Percentiles rank a stretch among this genome's conserved stretches.
phyloP scores from a whole-genome alignment of 208 protist genomes.

The Trypanosoma theileri region DNA sequence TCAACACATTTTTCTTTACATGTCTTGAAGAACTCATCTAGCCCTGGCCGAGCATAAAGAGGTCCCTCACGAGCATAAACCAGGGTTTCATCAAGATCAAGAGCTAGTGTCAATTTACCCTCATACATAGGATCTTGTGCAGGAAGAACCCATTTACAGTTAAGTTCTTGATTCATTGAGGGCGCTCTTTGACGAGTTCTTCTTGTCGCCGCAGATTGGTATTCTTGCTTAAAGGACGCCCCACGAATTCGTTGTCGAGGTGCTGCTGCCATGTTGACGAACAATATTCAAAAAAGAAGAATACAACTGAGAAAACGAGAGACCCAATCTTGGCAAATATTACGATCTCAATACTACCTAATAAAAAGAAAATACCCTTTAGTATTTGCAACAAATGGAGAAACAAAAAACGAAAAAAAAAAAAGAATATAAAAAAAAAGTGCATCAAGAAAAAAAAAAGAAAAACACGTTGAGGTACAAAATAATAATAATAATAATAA shows the following conservation, averaged over 20 bases:
- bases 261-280: conserved; percentile 19
- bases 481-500: background rate
- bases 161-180: conserved; percentile 87
- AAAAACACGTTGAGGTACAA: background rate
- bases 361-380: too few species aligned
- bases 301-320: background rate
- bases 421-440: too few species aligned
- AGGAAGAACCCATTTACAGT: conserved; percentile 77
- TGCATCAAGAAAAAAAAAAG: background rate
- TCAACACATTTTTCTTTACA: conserved; percentile 86
- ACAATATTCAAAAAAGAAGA: conserved; percentile 11
- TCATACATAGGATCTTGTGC: conserved; percentile 68
- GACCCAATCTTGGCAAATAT: too few species aligned
- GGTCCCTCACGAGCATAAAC: conserved; percentile 87
- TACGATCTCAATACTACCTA: too few species aligned
- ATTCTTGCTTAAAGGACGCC: conserved; percentile 93
- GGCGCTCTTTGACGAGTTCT: conserved; percentile 77
- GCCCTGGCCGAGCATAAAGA: conserved; percentile 83
- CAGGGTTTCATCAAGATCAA: conserved; percentile 91
- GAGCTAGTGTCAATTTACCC: conserved; percentile 84
- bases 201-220: conserved; percentile 73
- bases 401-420: too few species aligned
- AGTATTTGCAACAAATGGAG: too few species aligned
- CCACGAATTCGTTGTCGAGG: conserved; percentile 83
- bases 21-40: conserved; percentile 87